Conservation (phyloP, 169 alveolate species). For the Besnoitia besnoiti region DNA sequence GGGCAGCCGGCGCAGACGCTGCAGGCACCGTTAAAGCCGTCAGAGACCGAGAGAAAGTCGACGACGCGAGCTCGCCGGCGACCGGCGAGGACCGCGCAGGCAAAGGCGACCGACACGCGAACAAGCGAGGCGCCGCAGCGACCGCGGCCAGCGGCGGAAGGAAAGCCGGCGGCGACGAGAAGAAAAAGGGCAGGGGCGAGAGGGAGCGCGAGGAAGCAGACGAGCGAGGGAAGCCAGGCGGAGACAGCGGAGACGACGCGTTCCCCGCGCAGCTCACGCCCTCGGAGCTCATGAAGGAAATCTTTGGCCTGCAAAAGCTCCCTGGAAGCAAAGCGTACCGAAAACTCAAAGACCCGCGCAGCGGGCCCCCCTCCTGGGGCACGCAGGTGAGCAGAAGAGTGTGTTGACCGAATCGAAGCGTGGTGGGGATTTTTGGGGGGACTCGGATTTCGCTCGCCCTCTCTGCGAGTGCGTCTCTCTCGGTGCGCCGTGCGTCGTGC, state of each 20-base stretch:
- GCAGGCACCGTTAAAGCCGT: not conserved
- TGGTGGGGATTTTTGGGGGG: not conserved
- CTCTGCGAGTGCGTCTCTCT: no score
- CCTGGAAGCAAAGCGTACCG: constrained; percentile 38
- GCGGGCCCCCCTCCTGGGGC: constrained; percentile 66
- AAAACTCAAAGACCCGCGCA: constrained; percentile 51
- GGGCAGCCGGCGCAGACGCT: not conserved
- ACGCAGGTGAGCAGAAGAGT: constrained; percentile 11
- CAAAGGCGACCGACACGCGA: not conserved
- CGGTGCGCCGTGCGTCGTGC: no score
- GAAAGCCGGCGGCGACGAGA: not conserved
- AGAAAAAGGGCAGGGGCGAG: not conserved
- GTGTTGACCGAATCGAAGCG: not conserved
- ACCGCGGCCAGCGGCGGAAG: not conserved
- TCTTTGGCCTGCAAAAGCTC: constrained; percentile 51
- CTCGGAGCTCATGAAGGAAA: constrained; percentile 2
- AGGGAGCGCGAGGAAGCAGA: not conserved
- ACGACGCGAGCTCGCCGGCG: not conserved
- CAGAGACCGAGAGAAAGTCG: not conserved
- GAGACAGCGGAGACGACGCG: not conserved
- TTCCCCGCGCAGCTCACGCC: not conserved
- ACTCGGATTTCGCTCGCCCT: no score
- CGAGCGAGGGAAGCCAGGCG: not conserved
- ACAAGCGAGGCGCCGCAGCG: not conserved
- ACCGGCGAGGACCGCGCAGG: not conserved